Conservation (phyloP, 345 rosid genomes). For the Corchorus capsularis region DNA sequence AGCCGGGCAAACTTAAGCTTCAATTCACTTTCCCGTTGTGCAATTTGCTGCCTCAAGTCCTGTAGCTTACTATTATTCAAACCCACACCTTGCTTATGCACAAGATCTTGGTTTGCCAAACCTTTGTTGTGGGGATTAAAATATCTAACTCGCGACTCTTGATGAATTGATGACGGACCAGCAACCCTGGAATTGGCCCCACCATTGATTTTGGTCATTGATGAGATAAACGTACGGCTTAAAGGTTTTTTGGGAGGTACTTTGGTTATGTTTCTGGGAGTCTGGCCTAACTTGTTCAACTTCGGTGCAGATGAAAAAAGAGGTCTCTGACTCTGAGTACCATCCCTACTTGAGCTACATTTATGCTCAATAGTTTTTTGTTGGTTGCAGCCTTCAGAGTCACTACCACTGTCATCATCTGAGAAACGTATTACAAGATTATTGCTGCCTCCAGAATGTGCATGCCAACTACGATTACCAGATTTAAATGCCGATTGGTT, state of each 20-base stretch:
- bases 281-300: constrained; percentile 35
- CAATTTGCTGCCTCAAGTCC: constrained; percentile 94
- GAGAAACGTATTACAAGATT: constrained; percentile 93
- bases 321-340: constrained; percentile 36
- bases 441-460: constrained; percentile 37
- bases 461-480: constrained; percentile 42
- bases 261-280: constrained; percentile 37
- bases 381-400: constrained; percentile 47
- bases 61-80: constrained; percentile 53
- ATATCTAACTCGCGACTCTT: constrained; percentile 44
- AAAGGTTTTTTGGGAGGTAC: constrained; percentile 46
- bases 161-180: constrained; percentile 33
- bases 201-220: constrained; percentile 38
- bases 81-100: constrained; percentile 42
- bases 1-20: constrained; percentile 70
- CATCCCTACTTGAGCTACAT: constrained; percentile 28
- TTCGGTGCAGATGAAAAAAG: constrained; percentile 33
- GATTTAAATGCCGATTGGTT: constrained; percentile 42
- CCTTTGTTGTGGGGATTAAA: constrained; percentile 36
- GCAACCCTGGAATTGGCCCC: constrained; percentile 42
- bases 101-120: constrained; percentile 44
- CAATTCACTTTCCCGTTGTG: constrained; percentile 76
- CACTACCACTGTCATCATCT: constrained; percentile 86
- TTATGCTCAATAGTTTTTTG: constrained; percentile 35
- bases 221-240: constrained; percentile 41